phyloP scores from a whole-genome alignment of 2,329 filamentous ascomycete genomes.

The Pseudogymnoascus sp. region DNA sequence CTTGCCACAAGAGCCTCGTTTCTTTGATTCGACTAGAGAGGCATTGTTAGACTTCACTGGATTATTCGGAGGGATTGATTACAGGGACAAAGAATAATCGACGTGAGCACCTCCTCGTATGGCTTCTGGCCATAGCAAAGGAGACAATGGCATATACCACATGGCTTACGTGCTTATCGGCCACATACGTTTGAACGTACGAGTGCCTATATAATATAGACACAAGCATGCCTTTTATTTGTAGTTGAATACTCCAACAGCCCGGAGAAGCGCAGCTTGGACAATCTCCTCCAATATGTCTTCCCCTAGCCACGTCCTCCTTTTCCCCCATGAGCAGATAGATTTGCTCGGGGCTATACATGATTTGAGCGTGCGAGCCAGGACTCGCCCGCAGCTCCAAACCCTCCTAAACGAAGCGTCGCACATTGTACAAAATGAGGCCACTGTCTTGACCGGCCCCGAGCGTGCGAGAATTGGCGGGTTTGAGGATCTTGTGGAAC shows the following conservation, averaged over 20 bases:
- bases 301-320: not conserved
- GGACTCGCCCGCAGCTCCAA: not conserved
- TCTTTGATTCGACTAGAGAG: not conserved
- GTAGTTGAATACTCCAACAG: not conserved
- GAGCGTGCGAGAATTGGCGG: not conserved
- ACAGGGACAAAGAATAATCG: not conserved
- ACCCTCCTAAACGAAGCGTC: not conserved
- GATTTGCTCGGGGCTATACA: not conserved
- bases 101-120: not conserved
- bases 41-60: not conserved
- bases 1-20: not conserved
- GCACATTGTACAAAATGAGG: not conserved
- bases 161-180: not conserved
- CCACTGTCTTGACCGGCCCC: not conserved
- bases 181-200: not conserved
- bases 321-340: not conserved
- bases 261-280: not conserved
- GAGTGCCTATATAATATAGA: not conserved
- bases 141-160: not conserved
- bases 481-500: not conserved
- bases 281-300: not conserved
- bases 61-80: not conserved
- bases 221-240: not conserved
- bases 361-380: not conserved
- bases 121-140: not conserved